These are phyloP conservation scores for Acer negundo DNA, from an alignment of 345 rosid species.

Conservation along the genomic window DNA sequence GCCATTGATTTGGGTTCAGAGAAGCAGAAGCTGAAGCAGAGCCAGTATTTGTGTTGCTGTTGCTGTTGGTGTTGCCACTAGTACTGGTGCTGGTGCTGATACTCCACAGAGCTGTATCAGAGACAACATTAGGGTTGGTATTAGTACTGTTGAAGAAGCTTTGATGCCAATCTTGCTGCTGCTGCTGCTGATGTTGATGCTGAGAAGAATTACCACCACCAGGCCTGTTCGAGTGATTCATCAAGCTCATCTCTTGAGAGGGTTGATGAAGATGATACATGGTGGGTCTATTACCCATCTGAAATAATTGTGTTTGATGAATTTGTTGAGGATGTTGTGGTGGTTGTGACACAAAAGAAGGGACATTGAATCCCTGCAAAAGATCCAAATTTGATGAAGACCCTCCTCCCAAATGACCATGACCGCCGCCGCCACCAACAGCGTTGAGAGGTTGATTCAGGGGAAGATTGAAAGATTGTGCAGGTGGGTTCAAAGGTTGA, in stretches of 20 bases:
- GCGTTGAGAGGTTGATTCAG: slow-evolving; percentile 20
- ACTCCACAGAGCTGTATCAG: slow-evolving; percentile 40
- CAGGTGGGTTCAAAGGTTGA: slow-evolving; percentile 28
- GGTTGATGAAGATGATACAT: slow-evolving; percentile 21
- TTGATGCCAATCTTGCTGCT: slow-evolving; percentile 34
- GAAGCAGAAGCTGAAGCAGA: slow-evolving; percentile 21
- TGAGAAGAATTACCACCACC: not conserved
- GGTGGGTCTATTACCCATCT: slow-evolving; percentile 21
- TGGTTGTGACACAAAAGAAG: slow-evolving; percentile 31
- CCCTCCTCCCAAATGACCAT: slow-evolving; percentile 18
- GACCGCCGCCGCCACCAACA: slow-evolving; percentile 20
- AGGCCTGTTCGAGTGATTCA: slow-evolving; percentile 22
- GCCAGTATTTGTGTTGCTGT: slow-evolving; percentile 11
- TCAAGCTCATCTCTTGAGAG: slow-evolving; percentile 21
- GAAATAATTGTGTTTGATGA: slow-evolving; percentile 32
- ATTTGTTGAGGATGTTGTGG: slow-evolving; percentile 23
- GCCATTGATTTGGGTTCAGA: slow-evolving; percentile 43
- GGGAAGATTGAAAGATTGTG: slow-evolving; percentile 23
- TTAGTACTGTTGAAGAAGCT: slow-evolving; percentile 20
- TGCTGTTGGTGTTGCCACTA: slow-evolving; percentile 8
- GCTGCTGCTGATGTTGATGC: slow-evolving; percentile 21
- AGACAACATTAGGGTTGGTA: slow-evolving; percentile 22
- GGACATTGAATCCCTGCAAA: slow-evolving; percentile 33
- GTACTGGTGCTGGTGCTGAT: slow-evolving; percentile 23
- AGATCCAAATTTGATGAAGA: slow-evolving; percentile 37